Conservation (phyloP, 768 basidiomycete genomes). For the Suillus occidentalis region DNA sequence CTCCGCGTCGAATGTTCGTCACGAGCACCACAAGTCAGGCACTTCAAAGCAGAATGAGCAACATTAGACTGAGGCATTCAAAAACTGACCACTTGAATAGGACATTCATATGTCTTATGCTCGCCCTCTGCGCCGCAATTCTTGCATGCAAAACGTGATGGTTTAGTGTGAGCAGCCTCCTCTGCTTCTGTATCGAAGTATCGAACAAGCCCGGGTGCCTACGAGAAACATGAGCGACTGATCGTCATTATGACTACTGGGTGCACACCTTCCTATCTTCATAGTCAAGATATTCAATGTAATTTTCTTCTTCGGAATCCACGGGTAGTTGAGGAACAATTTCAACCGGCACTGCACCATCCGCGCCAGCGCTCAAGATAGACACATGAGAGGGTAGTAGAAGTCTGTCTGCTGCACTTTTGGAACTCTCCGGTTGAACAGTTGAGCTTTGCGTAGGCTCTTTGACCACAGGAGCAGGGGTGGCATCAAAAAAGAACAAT, state of each 20-base stretch:
- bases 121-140: conserved; percentile 74
- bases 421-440: conserved; percentile 18
- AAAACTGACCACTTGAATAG: conserved; percentile 64
- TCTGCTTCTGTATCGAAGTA: conserved; percentile 60
- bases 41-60: conserved; percentile 41
- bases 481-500: conserved; percentile 53
- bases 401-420: conserved; percentile 28
- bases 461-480: conserved; percentile 36
- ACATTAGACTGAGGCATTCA: neutral
- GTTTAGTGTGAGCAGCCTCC: conserved; percentile 38
- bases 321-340: conserved; percentile 43
- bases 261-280: conserved; percentile 57
- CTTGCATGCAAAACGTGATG: conserved; percentile 63
- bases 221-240: conserved; percentile 5
- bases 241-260: neutral
- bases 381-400: conserved; percentile 73
- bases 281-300: conserved; percentile 78
- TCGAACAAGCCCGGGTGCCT: conserved; percentile 54
- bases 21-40: conserved; percentile 76
- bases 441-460: conserved; percentile 14
- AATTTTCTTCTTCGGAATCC: conserved; percentile 57
- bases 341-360: conserved; percentile 40
- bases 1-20: conserved; percentile 77
- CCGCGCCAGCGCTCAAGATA: conserved; percentile 39
- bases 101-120: conserved; percentile 67